A percentile compares a stretch with the other conserved stretches of the same genome.
These are phyloP conservation scores for Pseudofabraea citricarpa DNA, from an alignment of 2,329 filamentous ascomycete genomes.

Conservation along the genomic window DNA sequence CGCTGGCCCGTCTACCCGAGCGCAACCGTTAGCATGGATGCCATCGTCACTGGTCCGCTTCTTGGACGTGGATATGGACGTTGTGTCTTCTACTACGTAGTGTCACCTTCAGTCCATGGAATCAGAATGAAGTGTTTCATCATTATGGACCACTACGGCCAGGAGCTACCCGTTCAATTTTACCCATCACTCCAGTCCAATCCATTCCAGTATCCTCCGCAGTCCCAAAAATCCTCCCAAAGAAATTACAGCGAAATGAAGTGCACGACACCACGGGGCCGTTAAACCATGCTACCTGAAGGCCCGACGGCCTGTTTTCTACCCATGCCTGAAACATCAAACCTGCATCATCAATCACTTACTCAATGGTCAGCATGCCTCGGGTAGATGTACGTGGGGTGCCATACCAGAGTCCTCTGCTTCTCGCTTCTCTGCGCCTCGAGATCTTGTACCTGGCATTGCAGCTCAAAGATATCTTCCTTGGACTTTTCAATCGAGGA, in stretches of 20 bases:
- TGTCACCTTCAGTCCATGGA: background rate
- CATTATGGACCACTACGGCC: conserved; percentile 20
- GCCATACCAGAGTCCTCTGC: conserved; percentile 2
- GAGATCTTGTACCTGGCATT: conserved; percentile 52
- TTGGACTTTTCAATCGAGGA: conserved; percentile 70
- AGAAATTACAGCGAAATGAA: background rate
- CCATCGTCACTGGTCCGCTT: conserved; percentile 13
- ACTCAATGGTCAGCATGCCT: background rate
- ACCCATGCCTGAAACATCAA: background rate
- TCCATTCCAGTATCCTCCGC: background rate
- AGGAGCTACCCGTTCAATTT: conserved; percentile 2
- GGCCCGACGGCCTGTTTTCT: too few relatives aligned
- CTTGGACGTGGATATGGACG: too few relatives aligned
- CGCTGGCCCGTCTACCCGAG: too few relatives aligned
- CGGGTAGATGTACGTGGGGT: too few relatives aligned
- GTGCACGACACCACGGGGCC: too few relatives aligned
- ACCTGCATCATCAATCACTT: conserved; percentile 2
- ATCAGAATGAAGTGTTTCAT: conserved; percentile 19
- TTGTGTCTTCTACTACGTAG: too few relatives aligned
- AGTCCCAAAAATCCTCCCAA: background rate
- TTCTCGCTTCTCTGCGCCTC: conserved; percentile 32
- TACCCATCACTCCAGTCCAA: background rate
- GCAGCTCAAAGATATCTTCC: conserved; percentile 62
- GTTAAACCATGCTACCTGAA: too few relatives aligned
- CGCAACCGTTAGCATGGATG: too few relatives aligned